Conservation (phyloP, 495 filamentous ascomycete species). For the Evernia prunastri region DNA sequence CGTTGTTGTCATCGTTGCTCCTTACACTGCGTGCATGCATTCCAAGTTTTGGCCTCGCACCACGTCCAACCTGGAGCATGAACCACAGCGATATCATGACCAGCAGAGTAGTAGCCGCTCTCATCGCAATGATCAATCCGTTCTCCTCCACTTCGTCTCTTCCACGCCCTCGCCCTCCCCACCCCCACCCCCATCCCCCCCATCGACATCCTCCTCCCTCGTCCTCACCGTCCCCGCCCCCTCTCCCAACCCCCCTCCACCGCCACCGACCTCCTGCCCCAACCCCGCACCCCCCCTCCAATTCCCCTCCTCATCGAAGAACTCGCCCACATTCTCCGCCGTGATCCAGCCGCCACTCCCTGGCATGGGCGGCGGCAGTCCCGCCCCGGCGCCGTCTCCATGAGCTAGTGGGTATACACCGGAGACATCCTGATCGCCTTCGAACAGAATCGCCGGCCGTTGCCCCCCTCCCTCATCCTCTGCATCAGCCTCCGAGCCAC, state of each 20-base stretch:
- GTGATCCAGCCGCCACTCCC: constrained; percentile 95
- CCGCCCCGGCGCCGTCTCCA: constrained; percentile 40
- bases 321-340: constrained; percentile 86
- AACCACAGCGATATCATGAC: constrained; percentile 15
- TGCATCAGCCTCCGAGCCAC: constrained; percentile 46
- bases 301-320: constrained; percentile 59
- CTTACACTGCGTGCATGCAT: not conserved
- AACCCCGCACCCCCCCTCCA: constrained; percentile 45
- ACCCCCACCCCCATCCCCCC: constrained; percentile 27
- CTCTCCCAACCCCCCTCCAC: constrained; percentile 51
- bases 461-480: constrained; percentile 39
- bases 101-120: not conserved
- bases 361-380: constrained; percentile 67
- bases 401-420: constrained; percentile 25
- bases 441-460: constrained; percentile 45
- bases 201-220: constrained; percentile 34
- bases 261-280: constrained; percentile 36
- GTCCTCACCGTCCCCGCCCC: constrained; percentile 37
- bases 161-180: constrained; percentile 29
- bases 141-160: constrained; percentile 56
- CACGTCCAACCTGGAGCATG: not conserved
- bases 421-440: constrained; percentile 42
- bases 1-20: not conserved
- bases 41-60: not conserved
- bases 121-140: constrained; percentile 38